phyloP scores from a whole-genome alignment of 176 grass and related monocot genomes.

The Bonia amplexicaulis region DNA sequence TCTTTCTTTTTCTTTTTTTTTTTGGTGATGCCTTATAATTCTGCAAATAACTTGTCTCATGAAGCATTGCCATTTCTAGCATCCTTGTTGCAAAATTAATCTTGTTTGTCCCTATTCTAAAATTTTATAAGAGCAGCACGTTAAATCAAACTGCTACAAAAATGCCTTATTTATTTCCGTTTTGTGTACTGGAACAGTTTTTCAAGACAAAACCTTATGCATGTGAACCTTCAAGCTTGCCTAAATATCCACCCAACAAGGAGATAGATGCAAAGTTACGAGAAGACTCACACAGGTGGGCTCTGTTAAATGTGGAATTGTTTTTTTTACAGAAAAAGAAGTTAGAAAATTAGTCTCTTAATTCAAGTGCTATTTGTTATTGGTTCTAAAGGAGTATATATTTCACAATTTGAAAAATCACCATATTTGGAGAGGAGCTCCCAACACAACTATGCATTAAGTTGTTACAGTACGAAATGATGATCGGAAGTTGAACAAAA shows the following conservation, averaged over 20 bases:
- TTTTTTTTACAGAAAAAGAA: background rate
- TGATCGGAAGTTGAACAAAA: background rate
- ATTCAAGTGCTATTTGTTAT: constrained; percentile 4
- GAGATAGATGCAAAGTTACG: constrained; percentile 72
- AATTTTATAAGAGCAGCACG: background rate
- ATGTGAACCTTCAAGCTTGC: constrained; percentile 63
- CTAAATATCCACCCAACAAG: constrained; percentile 74
- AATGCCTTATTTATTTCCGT: background rate
- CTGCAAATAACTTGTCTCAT: background rate
- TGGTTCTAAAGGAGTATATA: background rate
- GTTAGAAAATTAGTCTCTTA: background rate
- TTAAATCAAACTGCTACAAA: background rate
- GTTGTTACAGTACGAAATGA: background rate
- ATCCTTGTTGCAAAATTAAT: background rate
- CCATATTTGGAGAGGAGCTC: background rate
- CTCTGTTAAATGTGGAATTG: constrained; percentile 12
- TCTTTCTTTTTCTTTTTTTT: background rate
- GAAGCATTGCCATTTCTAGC: background rate
- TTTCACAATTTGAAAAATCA: background rate
- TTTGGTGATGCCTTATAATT: background rate
- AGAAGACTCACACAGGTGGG: constrained; percentile 53
- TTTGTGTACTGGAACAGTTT: constrained; percentile 42
- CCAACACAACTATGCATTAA: background rate
- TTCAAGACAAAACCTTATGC: constrained; percentile 72
- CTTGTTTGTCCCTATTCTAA: background rate